These are phyloP conservation scores for Rhododendron mucronatum DNA, from an alignment of 148 eudicot species.

Conservation along the genomic window DNA sequence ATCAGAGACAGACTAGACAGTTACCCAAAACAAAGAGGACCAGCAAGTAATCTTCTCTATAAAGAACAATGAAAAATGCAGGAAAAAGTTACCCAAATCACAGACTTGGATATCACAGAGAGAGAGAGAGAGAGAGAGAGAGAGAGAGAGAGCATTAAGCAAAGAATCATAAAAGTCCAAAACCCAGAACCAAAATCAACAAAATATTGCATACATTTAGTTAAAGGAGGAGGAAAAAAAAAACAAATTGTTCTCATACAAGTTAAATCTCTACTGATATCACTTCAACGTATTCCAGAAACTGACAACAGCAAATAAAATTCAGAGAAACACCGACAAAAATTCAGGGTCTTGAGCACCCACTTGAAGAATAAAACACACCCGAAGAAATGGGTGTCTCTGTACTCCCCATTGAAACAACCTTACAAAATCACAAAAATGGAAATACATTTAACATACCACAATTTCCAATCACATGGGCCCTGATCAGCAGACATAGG, in stretches of 20 bases:
- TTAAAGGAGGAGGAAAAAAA: background rate
- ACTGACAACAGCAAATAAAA: background rate
- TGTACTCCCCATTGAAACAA: conserved; percentile 12
- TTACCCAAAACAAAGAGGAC: background rate
- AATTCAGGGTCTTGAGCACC: conserved; percentile 4
- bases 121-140: background rate
- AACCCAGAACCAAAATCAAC: background rate
- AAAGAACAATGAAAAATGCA: background rate
- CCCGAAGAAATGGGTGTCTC: background rate
- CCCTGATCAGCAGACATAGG: conserved; percentile 4
- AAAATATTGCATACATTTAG: background rate
- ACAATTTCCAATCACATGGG: conserved; percentile 1
- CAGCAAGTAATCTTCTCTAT: background rate
- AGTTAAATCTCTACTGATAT: background rate
- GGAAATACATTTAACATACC: background rate
- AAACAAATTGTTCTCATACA: background rate
- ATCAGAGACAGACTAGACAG: background rate
- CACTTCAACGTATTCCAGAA: background rate
- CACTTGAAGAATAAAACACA: background rate
- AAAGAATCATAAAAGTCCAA: background rate
- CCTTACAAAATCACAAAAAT: conserved; percentile 5
- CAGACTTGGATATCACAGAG: background rate
- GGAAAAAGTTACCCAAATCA: background rate
- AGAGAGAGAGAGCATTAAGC: background rate
- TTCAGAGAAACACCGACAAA: background rate